These are phyloP conservation scores for Penicillium sp. DNA, from an alignment of 2,329 filamentous ascomycete genomes.

Conservation along the genomic window DNA sequence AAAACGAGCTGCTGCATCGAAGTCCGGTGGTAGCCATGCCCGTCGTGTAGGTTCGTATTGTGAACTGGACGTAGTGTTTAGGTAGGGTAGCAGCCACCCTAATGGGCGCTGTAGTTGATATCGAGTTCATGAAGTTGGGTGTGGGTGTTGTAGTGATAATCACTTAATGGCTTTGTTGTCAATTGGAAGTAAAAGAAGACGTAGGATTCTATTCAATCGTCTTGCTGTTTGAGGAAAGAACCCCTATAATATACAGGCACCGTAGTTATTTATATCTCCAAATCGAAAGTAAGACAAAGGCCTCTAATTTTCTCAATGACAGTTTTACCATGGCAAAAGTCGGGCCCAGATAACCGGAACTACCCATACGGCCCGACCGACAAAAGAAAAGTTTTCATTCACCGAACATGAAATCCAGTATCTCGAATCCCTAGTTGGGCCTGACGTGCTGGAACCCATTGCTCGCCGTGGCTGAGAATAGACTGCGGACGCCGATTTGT, in stretches of 20 bases:
- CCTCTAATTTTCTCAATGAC: not conserved
- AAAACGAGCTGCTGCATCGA: slow-evolving; percentile 25
- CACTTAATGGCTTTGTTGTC: not conserved
- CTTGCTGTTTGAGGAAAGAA: not conserved
- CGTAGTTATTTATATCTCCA: slow-evolving; percentile 6
- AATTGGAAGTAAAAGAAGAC: not conserved
- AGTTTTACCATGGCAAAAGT: slow-evolving; percentile 22
- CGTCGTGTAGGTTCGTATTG: slow-evolving; percentile 31
- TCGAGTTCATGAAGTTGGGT: slow-evolving; percentile 33
- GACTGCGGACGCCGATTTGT: not conserved
- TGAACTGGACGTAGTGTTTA: slow-evolving; percentile 31
- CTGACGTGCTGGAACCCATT: not conserved
- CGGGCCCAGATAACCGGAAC: slow-evolving; percentile 20
- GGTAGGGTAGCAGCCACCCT: slow-evolving; percentile 32
- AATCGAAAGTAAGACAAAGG: not conserved
- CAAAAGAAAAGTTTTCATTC: not conserved
- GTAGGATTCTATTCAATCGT: not conserved
- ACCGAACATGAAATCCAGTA: slow-evolving; percentile 7
- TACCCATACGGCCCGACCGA: slow-evolving; percentile 12
- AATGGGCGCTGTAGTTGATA: slow-evolving; percentile 33
- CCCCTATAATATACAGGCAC: not conserved
- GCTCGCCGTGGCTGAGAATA: slow-evolving; percentile 1
- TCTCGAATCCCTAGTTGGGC: not conserved
- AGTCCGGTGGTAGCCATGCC: slow-evolving; percentile 31
- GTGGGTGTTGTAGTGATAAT: slow-evolving; percentile 2